Percentiles rank a stretch among this genome's conserved stretches.
Conservation (phyloP, 2,329 filamentous ascomycete species). For the Colletotrichum sublineola region DNA sequence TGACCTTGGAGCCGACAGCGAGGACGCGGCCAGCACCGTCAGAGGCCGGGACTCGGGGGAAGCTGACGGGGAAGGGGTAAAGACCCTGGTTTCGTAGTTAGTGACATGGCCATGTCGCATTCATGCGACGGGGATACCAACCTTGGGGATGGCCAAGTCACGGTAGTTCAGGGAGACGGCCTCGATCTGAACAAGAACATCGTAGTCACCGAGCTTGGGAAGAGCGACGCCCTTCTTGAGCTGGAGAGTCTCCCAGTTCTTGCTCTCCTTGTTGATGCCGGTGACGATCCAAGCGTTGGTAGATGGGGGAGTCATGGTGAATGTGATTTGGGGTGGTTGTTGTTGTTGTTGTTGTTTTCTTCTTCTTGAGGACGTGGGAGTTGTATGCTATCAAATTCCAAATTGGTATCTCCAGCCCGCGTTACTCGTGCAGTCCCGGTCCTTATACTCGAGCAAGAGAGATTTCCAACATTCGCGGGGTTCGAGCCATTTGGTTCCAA, state of each 20-base stretch:
- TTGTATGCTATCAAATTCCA: not conserved
- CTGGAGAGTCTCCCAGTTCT: conserved; percentile 71
- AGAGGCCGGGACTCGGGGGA: conserved; percentile 63
- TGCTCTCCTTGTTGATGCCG: conserved; percentile 51
- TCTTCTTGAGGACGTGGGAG: not conserved
- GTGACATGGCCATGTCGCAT: not conserved
- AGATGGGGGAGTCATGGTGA: conserved; percentile 49
- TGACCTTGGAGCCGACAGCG: conserved; percentile 63
- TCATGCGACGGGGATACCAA: conserved; percentile 8
- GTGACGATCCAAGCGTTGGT: conserved; percentile 69
- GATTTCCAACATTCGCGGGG: conserved; percentile 4
- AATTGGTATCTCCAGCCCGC: too few species aligned
- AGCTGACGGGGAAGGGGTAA: conserved; percentile 59
- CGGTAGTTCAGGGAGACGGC: conserved; percentile 68
- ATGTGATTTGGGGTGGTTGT: not conserved
- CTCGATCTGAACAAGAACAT: conserved; percentile 77
- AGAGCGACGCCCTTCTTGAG: conserved; percentile 66
- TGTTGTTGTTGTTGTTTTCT: too few species aligned
- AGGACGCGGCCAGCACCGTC: conserved; percentile 68
- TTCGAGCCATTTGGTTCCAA: conserved; percentile 3
- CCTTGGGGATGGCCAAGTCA: conserved; percentile 63
- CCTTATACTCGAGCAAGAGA: not conserved
- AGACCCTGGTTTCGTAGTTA: conserved; percentile 51
- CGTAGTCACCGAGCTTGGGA: conserved; percentile 74
- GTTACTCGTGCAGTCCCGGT: not conserved